Base-by-base conservation (phyloP, 2,329 filamentous ascomycete species). In the Verticillium nonalfalfae region DNA sequence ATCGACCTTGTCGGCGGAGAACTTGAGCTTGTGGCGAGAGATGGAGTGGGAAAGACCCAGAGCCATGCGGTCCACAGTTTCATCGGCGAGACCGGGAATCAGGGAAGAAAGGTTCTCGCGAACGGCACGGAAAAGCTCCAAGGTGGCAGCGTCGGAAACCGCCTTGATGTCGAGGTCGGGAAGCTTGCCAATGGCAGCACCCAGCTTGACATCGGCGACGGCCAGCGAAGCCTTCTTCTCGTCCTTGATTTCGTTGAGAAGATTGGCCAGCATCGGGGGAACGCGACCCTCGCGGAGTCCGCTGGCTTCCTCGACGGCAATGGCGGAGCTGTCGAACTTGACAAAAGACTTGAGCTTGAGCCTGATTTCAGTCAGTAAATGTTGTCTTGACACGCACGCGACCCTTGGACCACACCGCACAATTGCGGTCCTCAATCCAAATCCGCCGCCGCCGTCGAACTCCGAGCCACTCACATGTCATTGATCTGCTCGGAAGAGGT, bases 1-100 rank as follows among this genome's bases (percentile, higher is more conserved):
- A 74, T 99, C 95, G 68, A 99, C 94, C 84, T 99, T 99, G 74
- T 99, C 93, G 61, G 94, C 90, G 9, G 92, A 97, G 80, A 99
- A 99, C 83, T 97, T 97, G 73, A 99, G 87, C 84, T 97, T 98
- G 81, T 99, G 93, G 66, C 93, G 89, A 57, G 94, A 96, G 71
- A 99, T 88, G 61, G 93, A 97, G 81, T 99, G 95, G 39, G 94
- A 96, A 58, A 99, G 88, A 86, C 95, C 95, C 63, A 99, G 85
- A 31, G 91, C 89, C 90, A 98, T 98, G 70, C 93, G 95, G 73
- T 92, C 90, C 73, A 98, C 87, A 73, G 95, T 94, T 71, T 92
- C 85, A 59, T 91, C 88, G 57, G 90, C 81, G 65, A 99, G 86
- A 59, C 92, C 93, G 64, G 95, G 93, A 68, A 99, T 94, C 63